Base-by-base conservation (phyloP, 1,284 basidiomycete species). In the Pseudozyma hubeiensis region DNA sequence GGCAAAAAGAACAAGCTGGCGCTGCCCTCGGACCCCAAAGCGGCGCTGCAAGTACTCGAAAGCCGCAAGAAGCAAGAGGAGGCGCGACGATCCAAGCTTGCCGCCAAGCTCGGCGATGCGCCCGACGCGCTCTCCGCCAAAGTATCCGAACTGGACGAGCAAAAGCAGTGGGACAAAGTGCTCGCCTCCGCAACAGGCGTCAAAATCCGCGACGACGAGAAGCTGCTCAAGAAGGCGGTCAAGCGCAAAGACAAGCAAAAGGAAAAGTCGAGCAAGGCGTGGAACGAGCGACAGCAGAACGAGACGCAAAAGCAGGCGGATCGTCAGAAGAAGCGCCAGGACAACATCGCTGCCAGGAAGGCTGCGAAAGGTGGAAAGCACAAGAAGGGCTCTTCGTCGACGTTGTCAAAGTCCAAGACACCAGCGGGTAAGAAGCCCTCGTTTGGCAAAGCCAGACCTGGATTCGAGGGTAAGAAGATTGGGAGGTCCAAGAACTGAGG, bases 121-220 rank as follows among this genome's bases (percentile, higher is more conserved):
- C 62, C 62, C 7, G 69, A 73, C 4, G 66, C 53, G 30, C 57
- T 76, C 14, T 75, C 74, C 19, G 73, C 76, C 40, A 67, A 68
- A 17, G 62, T 77, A 14, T 44, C 43, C 8, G 58, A 77, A 35
- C 34, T 57, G 30, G 65, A 71, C 35, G 77, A 82, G 73, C 44
- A 64, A 24, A 68, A 79, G 67, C 73, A 78, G 39, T 82, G 81
- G 82, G 73, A 75, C 55, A 79, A 79, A 59, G 80, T 76, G 30
- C 43, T 79, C 31, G 81, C 81, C 1, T 77, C 78, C 3, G 77
- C 82, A 1, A 62, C 73, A 40, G 82, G 82, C 35, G 76, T 81
- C 61, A 81, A 80, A 70, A 78, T 83, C 37, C 79, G 81, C 40
- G 81, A 83, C 56, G 81, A 83, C 57, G 82, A 82, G 30, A 64